Evolutionary conservation across 441 rosid species (phyloP), one percentile per base, ranked within the genome.

Genomic region (Arabidopsis hybrid): DNA sequence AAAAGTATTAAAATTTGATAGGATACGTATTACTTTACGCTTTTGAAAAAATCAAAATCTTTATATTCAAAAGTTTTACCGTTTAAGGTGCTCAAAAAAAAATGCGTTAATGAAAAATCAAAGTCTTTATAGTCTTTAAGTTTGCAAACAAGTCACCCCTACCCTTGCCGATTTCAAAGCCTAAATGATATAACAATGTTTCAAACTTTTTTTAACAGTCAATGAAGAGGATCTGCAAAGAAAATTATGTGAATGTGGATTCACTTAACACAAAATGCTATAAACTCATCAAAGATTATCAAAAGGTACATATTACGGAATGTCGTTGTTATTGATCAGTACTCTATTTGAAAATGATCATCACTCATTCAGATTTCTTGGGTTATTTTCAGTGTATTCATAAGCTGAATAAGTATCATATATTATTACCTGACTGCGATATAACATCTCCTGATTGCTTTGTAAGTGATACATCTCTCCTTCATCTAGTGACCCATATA

Each of bases 211-310:
- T 40, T 12, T 42, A 4, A 12, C n/a, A 42, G 46, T 11, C 46
- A 42, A 42, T 42, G 46, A 42, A 42, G 14, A 42, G 6, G 12
- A 42, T 42, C 46, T 42, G 46, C 14, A 56, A 71, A 18, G 87
- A 79, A 38, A 63, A 85, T 18, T 85, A 83, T 72, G 34, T 6
- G 18, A 13, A 13, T 6, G 21, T 75, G 32, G 77, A 87, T 52
- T 72, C 80, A 39, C 71, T 60, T 71, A 84, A 80, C 50, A 16
- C 26, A 14, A 67, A 80, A 35, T 89, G 97, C 59, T 36, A 55
- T 50, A 72, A 36, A 65, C 72, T 71, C 8, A 76, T 21, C 40
- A 18, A 57, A 79, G 62, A 31, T 74, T 57, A 21, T 0, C 35
- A 1, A 26, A 81, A 82, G 94, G 72, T 67, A 40, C 32, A 42